Evolutionary conservation across 2,329 filamentous ascomycete species (phyloP).

Genomic region (Talaromyces islandicus): DNA sequence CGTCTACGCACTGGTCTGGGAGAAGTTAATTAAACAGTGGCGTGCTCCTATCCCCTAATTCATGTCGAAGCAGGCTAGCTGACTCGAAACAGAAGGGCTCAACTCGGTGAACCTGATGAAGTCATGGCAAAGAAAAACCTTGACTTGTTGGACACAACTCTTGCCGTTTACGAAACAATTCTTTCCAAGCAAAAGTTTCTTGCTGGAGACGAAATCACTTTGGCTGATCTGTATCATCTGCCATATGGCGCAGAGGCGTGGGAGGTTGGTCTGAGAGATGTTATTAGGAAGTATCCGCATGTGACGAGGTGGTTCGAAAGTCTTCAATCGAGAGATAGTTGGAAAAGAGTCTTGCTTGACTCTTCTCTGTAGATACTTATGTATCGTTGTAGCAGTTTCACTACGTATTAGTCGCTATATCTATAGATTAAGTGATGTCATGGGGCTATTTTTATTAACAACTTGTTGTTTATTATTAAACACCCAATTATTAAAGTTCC

Average conservation of each 20-base stretch:
- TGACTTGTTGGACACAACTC: slow-evolving; percentile 8
- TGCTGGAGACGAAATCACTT: slow-evolving; percentile 14
- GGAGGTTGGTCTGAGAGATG: background rate
- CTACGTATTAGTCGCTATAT: background rate
- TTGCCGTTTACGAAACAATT: slow-evolving; percentile 15
- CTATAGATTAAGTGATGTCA: background rate
- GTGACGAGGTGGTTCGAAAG: background rate
- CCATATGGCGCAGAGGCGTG: slow-evolving; percentile 1
- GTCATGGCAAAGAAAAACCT: slow-evolving; percentile 13
- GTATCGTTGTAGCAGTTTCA: no score
- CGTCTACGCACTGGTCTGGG: slow-evolving; percentile 11
- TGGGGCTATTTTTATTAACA: background rate
- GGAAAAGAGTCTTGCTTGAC: background rate
- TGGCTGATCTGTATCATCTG: slow-evolving; percentile 8
- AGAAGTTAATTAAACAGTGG: slow-evolving; percentile 14
- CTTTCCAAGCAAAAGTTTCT: slow-evolving; percentile 17
- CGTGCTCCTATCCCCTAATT: background rate
- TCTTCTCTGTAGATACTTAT: background rate
- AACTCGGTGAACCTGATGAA: slow-evolving; percentile 1
- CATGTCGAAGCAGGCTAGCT: background rate
- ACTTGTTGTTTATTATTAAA: background rate
- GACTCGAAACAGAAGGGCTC: background rate
- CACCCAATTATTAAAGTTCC: no score
- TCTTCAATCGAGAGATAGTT: background rate
- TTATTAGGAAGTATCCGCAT: background rate